Evolutionary conservation across 352 stramenopile genomes (phyloP), one percentile per base, ranked within the genome.

Genomic region (Pythium volutum): DNA sequence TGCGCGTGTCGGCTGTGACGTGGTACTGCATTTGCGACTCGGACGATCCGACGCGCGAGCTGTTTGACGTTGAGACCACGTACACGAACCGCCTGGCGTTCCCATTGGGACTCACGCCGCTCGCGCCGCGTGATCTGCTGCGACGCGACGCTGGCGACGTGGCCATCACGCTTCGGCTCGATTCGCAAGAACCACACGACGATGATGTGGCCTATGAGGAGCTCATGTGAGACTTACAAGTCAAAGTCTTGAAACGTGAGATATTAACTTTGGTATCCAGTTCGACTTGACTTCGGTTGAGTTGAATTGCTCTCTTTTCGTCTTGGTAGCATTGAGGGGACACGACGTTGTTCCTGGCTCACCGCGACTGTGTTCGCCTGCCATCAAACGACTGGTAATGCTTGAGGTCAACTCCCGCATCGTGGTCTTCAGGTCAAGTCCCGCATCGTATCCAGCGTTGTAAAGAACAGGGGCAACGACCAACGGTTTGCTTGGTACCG

Each of bases 21-120:
- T 81, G 75, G 76, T 91, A 93, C 66, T 66, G 87, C 11, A 56
- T 93, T 27, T 93, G 84, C 45, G 81, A 91, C 47, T 71, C 77
- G 0, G 59, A 76, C 46, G 84, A 93, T 62, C 84, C 84, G 48
- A 88, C 75, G 8, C 67, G 56, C 23, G 81, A 89, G 53, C 62
- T 87, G 27, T 76, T 75, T 58, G 67, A 77, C 38, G 31, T 91
- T 5, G 63, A 84, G 48, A 81, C 79, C 2, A 84, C 75, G 18
- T 93, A 87, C 53, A 49, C 59, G 38, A 92, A 81, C 45, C 74
- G 81, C 6, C 62, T 92, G 18, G 80, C 80, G 23, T 89, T 90
- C 38, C 62, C 75, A 1, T 50, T 89, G 9, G 76, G 74, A 6
- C 66, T 85, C 2, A 87, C 78, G 18, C 73, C 82, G 33, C 88